These are phyloP conservation scores for Aristolochia californica DNA, from an alignment of 164 flowering plant genomes.

Conservation along the genomic window DNA sequence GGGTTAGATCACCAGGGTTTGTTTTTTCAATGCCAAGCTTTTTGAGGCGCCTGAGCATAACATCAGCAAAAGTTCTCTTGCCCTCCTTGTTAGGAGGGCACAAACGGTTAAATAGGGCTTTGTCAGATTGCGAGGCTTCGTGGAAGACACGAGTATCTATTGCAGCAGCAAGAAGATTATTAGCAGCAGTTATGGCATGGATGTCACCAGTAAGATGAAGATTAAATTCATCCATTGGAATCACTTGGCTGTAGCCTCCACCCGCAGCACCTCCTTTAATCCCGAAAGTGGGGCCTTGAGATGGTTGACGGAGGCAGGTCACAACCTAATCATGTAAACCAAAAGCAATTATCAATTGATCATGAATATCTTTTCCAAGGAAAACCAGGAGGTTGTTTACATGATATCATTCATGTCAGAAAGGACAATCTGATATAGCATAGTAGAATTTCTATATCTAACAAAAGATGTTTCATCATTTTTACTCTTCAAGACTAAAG, in stretches of 20 bases:
- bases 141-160: constrained; percentile 93
- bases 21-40: constrained; percentile 81
- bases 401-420: no score
- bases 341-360: not conserved
- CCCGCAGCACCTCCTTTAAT: constrained; percentile 99
- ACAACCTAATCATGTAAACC: constrained; percentile 44
- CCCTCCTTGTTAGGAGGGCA: constrained; percentile 91
- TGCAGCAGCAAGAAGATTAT: constrained; percentile 97
- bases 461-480: no score
- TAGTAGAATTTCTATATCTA: no score
- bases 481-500: no score
- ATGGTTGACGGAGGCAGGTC: constrained; percentile 94
- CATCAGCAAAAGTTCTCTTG: constrained; percentile 48
- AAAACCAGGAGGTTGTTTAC: no score
- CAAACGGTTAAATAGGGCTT: constrained; percentile 81
- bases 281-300: constrained; percentile 99
- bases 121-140: constrained; percentile 83
- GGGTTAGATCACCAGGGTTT: constrained; percentile 77
- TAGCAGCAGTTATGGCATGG: constrained; percentile 99
- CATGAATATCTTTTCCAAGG: not conserved
- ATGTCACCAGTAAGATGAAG: constrained; percentile 95
- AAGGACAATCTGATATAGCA: no score
- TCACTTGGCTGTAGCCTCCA: constrained; percentile 98
- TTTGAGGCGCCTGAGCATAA: constrained; percentile 81
- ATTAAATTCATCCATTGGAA: constrained; percentile 99